Percentiles rank a stretch among this genome's conserved stretches.
These are phyloP conservation scores for Telfairia occidentalis DNA, from an alignment of 331 rosid species.

Conservation along the genomic window DNA sequence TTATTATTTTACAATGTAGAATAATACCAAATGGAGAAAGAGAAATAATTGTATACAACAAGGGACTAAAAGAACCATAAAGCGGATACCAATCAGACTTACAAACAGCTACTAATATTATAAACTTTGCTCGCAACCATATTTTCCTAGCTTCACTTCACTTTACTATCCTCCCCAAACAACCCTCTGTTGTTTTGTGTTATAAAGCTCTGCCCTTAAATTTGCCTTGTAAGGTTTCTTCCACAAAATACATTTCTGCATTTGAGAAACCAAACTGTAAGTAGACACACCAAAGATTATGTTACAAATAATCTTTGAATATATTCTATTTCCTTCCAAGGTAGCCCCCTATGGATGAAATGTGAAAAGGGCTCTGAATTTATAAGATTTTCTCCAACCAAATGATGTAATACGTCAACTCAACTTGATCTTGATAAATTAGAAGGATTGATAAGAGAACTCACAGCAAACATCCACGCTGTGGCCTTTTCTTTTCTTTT, in stretches of 20 bases:
- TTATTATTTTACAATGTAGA: neutral
- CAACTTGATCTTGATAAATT: too few relatives aligned
- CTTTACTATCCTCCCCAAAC: neutral
- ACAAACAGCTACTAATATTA: neutral
- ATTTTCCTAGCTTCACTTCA: neutral
- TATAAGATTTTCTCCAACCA: too few relatives aligned
- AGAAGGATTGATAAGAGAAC: slow-evolving; percentile 5
- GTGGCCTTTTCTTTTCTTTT: slow-evolving; percentile 59
- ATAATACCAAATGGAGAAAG: neutral
- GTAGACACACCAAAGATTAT: neutral
- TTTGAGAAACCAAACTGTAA: neutral
- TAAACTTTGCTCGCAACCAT: neutral
- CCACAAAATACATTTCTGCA: slow-evolving; percentile 76
- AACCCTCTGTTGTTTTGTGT: slow-evolving; percentile 11
- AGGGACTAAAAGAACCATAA: neutral
- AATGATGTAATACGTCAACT: too few relatives aligned
- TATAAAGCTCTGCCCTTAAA: neutral
- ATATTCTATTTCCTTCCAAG: too few relatives aligned
- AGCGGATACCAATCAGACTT: neutral
- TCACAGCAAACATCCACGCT: slow-evolving; percentile 62
- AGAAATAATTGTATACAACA: neutral
- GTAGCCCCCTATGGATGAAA: too few relatives aligned
- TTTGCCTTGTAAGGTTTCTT: slow-evolving; percentile 22
- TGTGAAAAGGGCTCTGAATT: too few relatives aligned
- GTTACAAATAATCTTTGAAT: too few relatives aligned